These are phyloP conservation scores for Arthrobotrys sphaeroides DNA, from an alignment of 2,329 filamentous ascomycete genomes.

Conservation along the genomic window DNA sequence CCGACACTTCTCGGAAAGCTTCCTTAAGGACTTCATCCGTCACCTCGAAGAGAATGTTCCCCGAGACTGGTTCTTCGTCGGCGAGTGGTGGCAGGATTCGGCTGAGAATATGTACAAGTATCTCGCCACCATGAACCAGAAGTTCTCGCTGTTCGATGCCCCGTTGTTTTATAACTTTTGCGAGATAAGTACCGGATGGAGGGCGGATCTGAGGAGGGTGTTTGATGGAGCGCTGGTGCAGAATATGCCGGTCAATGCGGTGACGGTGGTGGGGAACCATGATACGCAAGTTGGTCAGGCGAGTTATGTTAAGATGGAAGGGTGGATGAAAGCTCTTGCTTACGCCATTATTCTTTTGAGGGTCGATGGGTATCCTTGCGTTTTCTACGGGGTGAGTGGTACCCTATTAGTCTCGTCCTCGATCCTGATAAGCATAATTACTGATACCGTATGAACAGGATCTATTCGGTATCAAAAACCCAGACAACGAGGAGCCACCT, in stretches of 20 bases:
- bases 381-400: slow-evolving; percentile 77
- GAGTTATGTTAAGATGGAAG: slow-evolving; percentile 68
- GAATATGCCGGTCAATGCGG: slow-evolving; percentile 67
- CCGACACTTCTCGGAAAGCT: slow-evolving; percentile 76
- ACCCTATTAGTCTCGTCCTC: slow-evolving; percentile 64
- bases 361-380: slow-evolving; percentile 70
- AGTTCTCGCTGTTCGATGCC: slow-evolving; percentile 72
- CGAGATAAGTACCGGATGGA: slow-evolving; percentile 67
- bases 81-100: slow-evolving; percentile 75
- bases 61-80: slow-evolving; percentile 71
- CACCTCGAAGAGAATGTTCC: slow-evolving; percentile 67
- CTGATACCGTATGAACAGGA: not conserved
- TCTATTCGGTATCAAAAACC: slow-evolving; percentile 56
- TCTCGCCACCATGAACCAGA: slow-evolving; percentile 68
- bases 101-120: slow-evolving; percentile 68
- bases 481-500: slow-evolving; percentile 65
- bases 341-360: slow-evolving; percentile 77
- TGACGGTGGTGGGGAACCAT: slow-evolving; percentile 77
- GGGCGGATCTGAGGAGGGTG: slow-evolving; percentile 71
- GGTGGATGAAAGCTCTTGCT: slow-evolving; percentile 76
- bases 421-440: not conserved
- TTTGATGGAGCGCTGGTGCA: slow-evolving; percentile 71
- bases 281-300: slow-evolving; percentile 74
- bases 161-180: slow-evolving; percentile 76
- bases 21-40: slow-evolving; percentile 72